Evolutionary conservation across 108 stramenopile species (phyloP).

Genomic region (Pseudonitzschia delicatissima): DNA sequence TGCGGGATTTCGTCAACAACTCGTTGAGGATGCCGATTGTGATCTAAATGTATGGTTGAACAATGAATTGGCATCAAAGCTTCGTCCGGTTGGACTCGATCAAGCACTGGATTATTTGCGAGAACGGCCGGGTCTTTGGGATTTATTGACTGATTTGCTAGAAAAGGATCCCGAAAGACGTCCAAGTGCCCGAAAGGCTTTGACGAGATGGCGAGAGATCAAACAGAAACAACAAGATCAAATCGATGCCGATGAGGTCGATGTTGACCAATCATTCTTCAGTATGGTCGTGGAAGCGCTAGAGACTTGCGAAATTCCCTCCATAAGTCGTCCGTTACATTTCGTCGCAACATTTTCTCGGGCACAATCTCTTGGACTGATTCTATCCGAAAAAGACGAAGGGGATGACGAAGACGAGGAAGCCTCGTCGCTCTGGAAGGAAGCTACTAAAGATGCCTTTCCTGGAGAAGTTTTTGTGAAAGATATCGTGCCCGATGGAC

Average conservation of each 20-base stretch:
- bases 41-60: slow-evolving; percentile 74
- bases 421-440: slow-evolving; percentile 33
- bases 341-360: slow-evolving; percentile 80
- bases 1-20: slow-evolving; percentile 65
- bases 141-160: slow-evolving; percentile 55
- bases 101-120: slow-evolving; percentile 62
- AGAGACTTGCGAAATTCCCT: slow-evolving; percentile 43
- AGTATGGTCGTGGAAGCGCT: slow-evolving; percentile 55
- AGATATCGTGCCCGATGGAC: slow-evolving; percentile 52
- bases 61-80: slow-evolving; percentile 40
- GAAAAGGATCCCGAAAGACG: slow-evolving; percentile 48
- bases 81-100: slow-evolving; percentile 47
- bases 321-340: slow-evolving; percentile 62
- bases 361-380: slow-evolving; percentile 48
- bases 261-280: slow-evolving; percentile 37
- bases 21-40: slow-evolving; percentile 48
- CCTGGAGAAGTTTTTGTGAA: slow-evolving; percentile 74
- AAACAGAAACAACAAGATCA: background rate
- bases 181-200: slow-evolving; percentile 49
- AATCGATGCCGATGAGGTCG: background rate
- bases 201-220: slow-evolving; percentile 36
- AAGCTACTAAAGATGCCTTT: slow-evolving; percentile 51
- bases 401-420: slow-evolving; percentile 9
- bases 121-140: slow-evolving; percentile 73
- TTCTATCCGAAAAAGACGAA: slow-evolving; percentile 53